Base-by-base conservation (phyloP, 2,329 filamentous ascomycete genomes). In the Pestalotiopsis sp. region DNA sequence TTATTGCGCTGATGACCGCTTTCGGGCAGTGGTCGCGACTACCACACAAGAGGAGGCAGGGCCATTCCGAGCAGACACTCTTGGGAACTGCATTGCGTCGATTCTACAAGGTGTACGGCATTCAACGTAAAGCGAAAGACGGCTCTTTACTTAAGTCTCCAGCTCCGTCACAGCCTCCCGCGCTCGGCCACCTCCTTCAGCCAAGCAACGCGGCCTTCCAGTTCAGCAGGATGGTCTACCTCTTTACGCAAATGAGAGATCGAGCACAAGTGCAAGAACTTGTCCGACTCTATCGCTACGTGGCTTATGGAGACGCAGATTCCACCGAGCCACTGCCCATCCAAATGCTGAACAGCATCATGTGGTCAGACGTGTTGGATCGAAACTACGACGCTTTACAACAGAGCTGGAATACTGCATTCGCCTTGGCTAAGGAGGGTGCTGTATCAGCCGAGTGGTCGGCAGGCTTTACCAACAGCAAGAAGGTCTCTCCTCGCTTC, bases 381-480 rank as follows among this genome's bases (percentile, higher is more conserved):
- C 80, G 83, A 52, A 84, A 90, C 25, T 86, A 89, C 72, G 82
- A 86, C 4, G 84, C 88, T 65, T 89, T 95, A 23, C 85, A 88
- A 70, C 79, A 86, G 60, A 90, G 88, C 64, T 97, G 94, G 93
- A 73, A 86, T 1, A 78, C 90, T 31, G 86, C 90, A 2, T 85
- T 91, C 68, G 73, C 82, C 4, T 84, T 85, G 70, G 87, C 86
- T 1, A 80, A 84, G 66, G 79, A 82, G 49, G 79, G 82, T 59
- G 84, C 76, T 27, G 81, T 74, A 11, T 78, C 82, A 2, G 75
- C 76, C 2, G 72, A 79, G 52, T 73, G 66, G 56, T 56, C 57
- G 9, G 69, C 71, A 17, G 66, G 71, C 4, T 36, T 68, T 23
- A 71, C 72, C 4, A 59, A 73, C 60, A 89, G 87, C 67, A 73